Conservation (phyloP, 1,284 basidiomycete species). For the Malassezia sympodialis region DNA sequence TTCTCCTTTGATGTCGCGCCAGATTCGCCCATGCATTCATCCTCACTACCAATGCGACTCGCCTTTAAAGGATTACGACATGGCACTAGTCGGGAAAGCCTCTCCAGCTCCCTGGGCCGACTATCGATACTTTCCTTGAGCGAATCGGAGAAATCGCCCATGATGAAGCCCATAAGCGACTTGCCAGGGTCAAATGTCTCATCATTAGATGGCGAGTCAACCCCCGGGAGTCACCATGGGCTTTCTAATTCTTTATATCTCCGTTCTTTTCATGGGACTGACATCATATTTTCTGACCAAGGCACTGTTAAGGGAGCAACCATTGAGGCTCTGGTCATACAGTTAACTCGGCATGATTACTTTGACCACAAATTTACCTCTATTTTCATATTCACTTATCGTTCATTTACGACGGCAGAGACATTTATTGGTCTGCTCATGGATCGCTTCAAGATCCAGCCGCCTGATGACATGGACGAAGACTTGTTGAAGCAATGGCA, state of each 20-base stretch:
- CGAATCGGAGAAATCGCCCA: background rate
- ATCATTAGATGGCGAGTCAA: background rate
- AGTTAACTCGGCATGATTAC: conserved; percentile 67
- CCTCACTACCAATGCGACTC: background rate
- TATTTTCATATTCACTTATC: conserved; percentile 93
- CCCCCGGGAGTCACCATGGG: background rate
- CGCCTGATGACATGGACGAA: conserved; percentile 61
- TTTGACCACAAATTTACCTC: conserved; percentile 70
- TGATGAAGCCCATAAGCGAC: background rate
- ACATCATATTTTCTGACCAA: background rate
- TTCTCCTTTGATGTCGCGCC: background rate
- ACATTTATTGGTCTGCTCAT: conserved; percentile 78
- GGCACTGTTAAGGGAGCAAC: conserved; percentile 69
- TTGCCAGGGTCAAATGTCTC: background rate
- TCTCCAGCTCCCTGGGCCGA: background rate
- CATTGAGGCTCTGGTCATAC: conserved; percentile 70
- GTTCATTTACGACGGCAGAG: conserved; percentile 79
- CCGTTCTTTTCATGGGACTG: background rate
- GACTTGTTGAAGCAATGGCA: conserved; percentile 70
- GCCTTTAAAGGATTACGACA: background rate
- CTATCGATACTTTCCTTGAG: background rate
- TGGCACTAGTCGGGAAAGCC: background rate
- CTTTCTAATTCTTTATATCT: background rate
- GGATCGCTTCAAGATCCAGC: conserved; percentile 67
- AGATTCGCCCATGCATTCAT: background rate